Conservation (phyloP, 169 alveolate species). For the Toxoplasma gondii region DNA sequence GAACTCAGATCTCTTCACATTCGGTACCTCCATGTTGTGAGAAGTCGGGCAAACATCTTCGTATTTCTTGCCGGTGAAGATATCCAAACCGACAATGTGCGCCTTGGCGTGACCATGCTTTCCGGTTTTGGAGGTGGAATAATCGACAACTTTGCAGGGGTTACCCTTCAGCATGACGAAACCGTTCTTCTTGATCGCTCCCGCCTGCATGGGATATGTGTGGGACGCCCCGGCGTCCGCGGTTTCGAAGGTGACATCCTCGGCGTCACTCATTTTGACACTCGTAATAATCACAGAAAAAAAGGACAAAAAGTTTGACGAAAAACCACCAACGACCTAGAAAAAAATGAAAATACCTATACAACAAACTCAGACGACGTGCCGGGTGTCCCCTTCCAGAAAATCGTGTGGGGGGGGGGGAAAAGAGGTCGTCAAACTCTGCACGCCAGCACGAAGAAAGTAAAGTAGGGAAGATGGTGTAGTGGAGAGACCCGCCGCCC, state of each 20-base stretch:
- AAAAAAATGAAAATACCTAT: neutral
- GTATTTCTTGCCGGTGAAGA: conserved; percentile 96
- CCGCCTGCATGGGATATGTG: conserved; percentile 96
- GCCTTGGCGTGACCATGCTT: conserved; percentile 99
- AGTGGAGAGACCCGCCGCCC: neutral
- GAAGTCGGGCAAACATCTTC: conserved; percentile 98
- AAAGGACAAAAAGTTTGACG: neutral
- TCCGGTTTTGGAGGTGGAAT: conserved; percentile 94
- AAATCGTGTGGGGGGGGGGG: conserved; percentile 35
- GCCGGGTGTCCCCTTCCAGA: neutral
- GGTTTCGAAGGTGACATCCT: conserved; percentile 80
- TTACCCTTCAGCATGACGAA: conserved; percentile 96
- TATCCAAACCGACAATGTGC: conserved; percentile 97
- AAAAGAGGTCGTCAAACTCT: neutral
- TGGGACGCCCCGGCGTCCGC: conserved; percentile 96
- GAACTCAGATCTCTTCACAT: conserved; percentile 86
- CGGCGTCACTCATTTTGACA: conserved; percentile 72
- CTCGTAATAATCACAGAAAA: neutral
- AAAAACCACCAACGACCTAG: neutral
- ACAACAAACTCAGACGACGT: neutral
- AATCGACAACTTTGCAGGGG: conserved; percentile 91
- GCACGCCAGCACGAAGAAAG: neutral
- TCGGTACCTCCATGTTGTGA: conserved; percentile 97
- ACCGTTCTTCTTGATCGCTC: conserved; percentile 96
- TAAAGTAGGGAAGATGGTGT: neutral